phyloP scores from a whole-genome alignment of 2,329 filamentous ascomycete genomes.

The Microsporum canis region DNA sequence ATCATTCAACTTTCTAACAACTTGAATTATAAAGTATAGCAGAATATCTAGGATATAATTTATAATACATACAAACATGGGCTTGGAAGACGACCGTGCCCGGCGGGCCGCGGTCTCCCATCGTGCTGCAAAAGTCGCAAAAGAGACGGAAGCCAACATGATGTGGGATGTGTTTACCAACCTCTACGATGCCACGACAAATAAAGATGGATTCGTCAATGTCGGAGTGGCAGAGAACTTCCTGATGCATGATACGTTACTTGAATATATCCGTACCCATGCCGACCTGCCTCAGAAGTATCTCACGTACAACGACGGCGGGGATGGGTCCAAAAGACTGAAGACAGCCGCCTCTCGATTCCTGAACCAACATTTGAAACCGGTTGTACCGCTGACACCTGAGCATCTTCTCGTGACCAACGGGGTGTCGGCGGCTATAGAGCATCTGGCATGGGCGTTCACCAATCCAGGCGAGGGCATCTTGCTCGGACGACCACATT shows the following conservation, averaged over 20 bases:
- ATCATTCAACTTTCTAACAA: background rate
- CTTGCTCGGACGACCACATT: conserved; percentile 37
- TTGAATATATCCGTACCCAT: conserved; percentile 30
- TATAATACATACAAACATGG: background rate
- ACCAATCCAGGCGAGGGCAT: conserved; percentile 38
- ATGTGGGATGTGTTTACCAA: conserved; percentile 39
- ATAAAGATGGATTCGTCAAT: conserved; percentile 24
- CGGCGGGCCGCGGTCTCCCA: conserved; percentile 7
- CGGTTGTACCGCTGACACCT: conserved; percentile 24
- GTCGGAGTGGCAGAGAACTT: conserved; percentile 29
- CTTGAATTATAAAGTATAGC: background rate
- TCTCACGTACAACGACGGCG: conserved; percentile 34
- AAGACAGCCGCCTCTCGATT: conserved; percentile 31
- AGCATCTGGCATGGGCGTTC: conserved; percentile 35
- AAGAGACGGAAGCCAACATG: conserved; percentile 12
- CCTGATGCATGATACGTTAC: conserved; percentile 29
- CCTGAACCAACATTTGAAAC: conserved; percentile 33
- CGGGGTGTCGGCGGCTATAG: conserved; percentile 33
- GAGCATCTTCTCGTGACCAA: conserved; percentile 19
- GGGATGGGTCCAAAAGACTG: conserved; percentile 30
- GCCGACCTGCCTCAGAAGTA: conserved; percentile 26
- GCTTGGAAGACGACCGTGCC: background rate
- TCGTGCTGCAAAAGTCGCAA: conserved; percentile 13
- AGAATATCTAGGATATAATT: background rate
- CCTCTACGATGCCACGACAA: conserved; percentile 35